Evolutionary conservation across 371 early-diverging fungal genomes (phyloP), one percentile per base, ranked within the genome.

Genomic region (Mucor racemosus): DNA sequence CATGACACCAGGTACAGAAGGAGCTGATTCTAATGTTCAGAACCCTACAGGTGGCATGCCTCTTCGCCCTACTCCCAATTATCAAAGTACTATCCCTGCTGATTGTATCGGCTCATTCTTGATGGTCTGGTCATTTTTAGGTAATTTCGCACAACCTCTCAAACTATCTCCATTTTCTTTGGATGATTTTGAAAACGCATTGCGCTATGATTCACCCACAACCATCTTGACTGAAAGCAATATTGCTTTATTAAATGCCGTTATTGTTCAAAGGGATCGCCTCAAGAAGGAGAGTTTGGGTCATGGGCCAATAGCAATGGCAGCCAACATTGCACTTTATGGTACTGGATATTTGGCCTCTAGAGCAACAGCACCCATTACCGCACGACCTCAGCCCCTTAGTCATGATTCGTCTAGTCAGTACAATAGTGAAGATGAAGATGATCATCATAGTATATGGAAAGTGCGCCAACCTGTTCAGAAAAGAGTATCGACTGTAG

Each of bases 91-190:
- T 7, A 59, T 84, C 10, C 74, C 79, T 44, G 50, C 62, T 8
- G 76, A 76, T 15, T 69, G 65, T 35, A 73, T 74, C 34, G 76
- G 77, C 1, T 67, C 78, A 4, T 75, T 84, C 33, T 61, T 84
- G 14, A 79, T 81, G 79, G 76, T 76, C 0, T 84, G 80, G 79
- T 71, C 74, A 9, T 84, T 84, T 36, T 62, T 84, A 21, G 76
- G 72, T 19, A 74, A 77, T 8, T 84, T 80, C 71, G 66, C 84
- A 14, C 68, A 68, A 8, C 74, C 81, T 1, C 64, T 84, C 6
- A 69, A 67, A 35, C 57, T 84, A 17, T 71, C 70, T 14, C 81
- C 84, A 0, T 84, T 84, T 42, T 63, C 56, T 13, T 63, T 84
- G n/a, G 79, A 80, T 48, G 84, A 84, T 54, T 80, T 84, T 46